Percentiles rank a stretch among this genome's conserved stretches.
phyloP scores from a whole-genome alignment of 2,329 filamentous ascomycete genomes.

The Mycosphaerella sp. region DNA sequence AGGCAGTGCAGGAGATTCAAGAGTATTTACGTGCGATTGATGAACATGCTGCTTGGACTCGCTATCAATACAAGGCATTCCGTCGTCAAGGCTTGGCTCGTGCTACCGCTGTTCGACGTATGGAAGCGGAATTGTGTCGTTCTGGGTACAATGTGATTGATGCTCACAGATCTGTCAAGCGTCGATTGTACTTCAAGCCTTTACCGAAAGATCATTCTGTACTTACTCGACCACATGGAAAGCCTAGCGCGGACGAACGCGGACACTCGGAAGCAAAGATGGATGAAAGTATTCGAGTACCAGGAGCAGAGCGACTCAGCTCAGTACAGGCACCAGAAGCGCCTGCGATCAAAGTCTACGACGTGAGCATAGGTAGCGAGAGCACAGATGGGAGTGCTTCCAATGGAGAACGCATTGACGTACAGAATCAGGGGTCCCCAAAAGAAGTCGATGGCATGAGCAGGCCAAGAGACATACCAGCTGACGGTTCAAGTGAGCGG shows the following conservation, averaged over 20 bases:
- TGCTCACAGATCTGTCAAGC: neutral
- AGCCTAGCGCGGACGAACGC: neutral
- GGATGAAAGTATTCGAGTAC: neutral
- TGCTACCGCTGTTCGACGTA: slow-evolving; percentile 1
- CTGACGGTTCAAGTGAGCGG: no score
- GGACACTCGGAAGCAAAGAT: neutral
- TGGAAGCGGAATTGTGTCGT: slow-evolving; percentile 1
- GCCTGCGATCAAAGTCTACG: neutral
- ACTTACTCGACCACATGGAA: no score
- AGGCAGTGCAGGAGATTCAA: neutral
- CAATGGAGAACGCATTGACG: neutral
- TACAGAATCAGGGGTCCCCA: no score
- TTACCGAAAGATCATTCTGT: neutral
- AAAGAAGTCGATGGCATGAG: no score
- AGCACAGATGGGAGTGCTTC: neutral
- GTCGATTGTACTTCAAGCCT: neutral
- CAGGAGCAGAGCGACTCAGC: neutral
- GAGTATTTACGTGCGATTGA: neutral
- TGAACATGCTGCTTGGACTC: neutral
- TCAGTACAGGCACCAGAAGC: neutral
- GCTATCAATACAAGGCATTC: neutral
- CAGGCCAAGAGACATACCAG: no score
- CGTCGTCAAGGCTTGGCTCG: neutral
- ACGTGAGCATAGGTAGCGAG: neutral
- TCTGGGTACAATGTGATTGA: slow-evolving; percentile 5